Base-by-base conservation (phyloP, 345 rosid genomes). In the Turnera subulata region DNA sequence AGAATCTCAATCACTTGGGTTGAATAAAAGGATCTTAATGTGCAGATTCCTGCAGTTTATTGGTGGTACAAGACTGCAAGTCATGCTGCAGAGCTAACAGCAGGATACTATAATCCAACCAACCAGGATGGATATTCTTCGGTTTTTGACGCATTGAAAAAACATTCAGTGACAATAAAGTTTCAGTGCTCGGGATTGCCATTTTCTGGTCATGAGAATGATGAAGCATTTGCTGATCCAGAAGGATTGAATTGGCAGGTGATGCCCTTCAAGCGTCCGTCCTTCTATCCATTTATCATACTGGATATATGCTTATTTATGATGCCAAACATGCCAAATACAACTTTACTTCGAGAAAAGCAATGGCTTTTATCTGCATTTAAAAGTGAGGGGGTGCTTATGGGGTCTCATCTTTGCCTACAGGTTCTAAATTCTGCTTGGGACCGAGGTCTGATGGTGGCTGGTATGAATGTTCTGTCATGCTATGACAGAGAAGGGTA, bases 191-290 rank as follows among this genome's bases (percentile, higher is more conserved):
- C 80, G 3, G 98, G 90, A 21, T 61, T 74, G 72, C 88, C 71
- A 26, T 58, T 70, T 72, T 69, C 77, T 37, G 58, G 72, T 58
- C 79, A 76, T 63, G 85, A 73, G 45, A 76, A 68, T 24, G 79
- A 81, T 61, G 91, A 82, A 58, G 82, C 76, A 46, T 73, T 82
- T 49, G 83, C 89, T 51, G 98, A 92, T 73, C 86, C 95, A 16
- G 96, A 89, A 68, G 82, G 87, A 71, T 70, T 86, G 68, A 80
- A 82, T 82, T 92, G 96, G 98, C 98, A 92, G 95, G 98, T 86
- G 63, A 62, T 60, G 46, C 23, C 33, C 56, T 53, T 64, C 58
- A 46, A 51, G 23, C 20, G 8, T 29, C 35, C 8, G 8, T 29
- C 8, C 35, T 29, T 29, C 35, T 29, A 29, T 8, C 4, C 4